Evolutionary conservation across 108 stramenopile genomes (phyloP), one percentile per base, ranked within the genome.

Genomic region (Chaetoceros muelleri): DNA sequence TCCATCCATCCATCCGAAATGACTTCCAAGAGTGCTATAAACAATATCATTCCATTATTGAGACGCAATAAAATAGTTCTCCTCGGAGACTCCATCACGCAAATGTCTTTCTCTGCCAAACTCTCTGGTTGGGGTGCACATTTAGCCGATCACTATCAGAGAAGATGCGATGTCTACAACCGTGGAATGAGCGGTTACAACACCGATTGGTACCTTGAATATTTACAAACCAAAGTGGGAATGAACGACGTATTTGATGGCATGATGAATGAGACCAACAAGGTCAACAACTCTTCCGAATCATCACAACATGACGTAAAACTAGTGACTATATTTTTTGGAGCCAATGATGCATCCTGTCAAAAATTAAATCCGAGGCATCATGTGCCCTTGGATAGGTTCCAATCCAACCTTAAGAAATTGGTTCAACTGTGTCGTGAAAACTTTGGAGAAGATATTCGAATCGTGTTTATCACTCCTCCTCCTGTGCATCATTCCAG

Each of bases 141-240:
- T 30, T 52, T 91, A 47, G 82, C 89, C 16, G 62, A 84, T 66
- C 66, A 58, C 20, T 91, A 82, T 58, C 81, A 82, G 49, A 70
- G 89, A 23, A 72, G 85, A 16, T 66, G 76, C 48, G 89, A 91
- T 65, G 79, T 91, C 19, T 5, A 86, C 23, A 91, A 86, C 65
- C 77, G 89, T 3, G 89, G 89, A n/a, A 76, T 72, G 66, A 68
- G 71, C 57, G 89, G 89, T 16, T 91, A 91, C 72, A 91, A 91
- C 65, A 81, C 83, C 2, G 64, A 73, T 22, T 82, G 74, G 71
- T 82, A 55, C 48, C 51, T 75, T 3, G 31, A 55, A 1, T 44
- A 57, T 44, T 20, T 74, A 1, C 28, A 49, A 40, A 53, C 29
- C 30, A 64, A 47, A 10, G 61, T 27, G 2, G 24, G 52, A 26